A percentile compares a stretch with the other conserved stretches of the same genome.
Evolutionary conservation across 306 rosid species (phyloP).

Genomic region (Dryas octopetala): DNA sequence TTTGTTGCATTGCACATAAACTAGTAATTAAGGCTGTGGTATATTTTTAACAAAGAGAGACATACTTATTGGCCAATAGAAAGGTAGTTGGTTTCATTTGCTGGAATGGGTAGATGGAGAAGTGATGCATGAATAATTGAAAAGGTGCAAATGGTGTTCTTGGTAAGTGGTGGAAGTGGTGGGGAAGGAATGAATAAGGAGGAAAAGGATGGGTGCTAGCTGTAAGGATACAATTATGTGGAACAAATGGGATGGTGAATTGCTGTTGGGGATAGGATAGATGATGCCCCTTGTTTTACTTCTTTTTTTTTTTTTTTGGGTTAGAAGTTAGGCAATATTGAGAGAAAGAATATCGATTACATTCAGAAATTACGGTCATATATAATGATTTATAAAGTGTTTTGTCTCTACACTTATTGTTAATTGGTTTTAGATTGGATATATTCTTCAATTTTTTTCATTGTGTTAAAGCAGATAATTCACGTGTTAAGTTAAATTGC

Average conservation of each 20-base stretch:
- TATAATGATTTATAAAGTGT: too few species aligned
- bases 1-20: too few species aligned
- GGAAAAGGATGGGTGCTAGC: slow-evolving; percentile 31
- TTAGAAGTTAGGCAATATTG: too few species aligned
- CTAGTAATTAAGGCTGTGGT: too few species aligned
- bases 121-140: slow-evolving; percentile 14
- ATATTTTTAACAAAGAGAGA: background rate
- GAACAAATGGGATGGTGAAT: slow-evolving; percentile 20
- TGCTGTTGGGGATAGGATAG: slow-evolving; percentile 17
- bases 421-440: too few species aligned
- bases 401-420: too few species aligned
- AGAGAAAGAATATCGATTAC: too few species aligned
- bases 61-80: slow-evolving; percentile 5
- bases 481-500: too few species aligned
- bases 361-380: too few species aligned
- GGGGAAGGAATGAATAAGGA: background rate
- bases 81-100: slow-evolving; percentile 9
- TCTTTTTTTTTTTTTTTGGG: background rate
- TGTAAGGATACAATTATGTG: slow-evolving; percentile 31
- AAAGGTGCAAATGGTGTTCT: background rate
- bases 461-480: too few species aligned
- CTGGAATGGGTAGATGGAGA: slow-evolving; percentile 24
- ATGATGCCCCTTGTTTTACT: slow-evolving; percentile 25
- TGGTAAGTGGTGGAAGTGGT: slow-evolving; percentile 5
- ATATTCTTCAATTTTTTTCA: too few species aligned